Percentiles rank a stretch among this genome's conserved stretches.
Conservation (phyloP, 75 land plant genomes). For the Pinus taeda region DNA sequence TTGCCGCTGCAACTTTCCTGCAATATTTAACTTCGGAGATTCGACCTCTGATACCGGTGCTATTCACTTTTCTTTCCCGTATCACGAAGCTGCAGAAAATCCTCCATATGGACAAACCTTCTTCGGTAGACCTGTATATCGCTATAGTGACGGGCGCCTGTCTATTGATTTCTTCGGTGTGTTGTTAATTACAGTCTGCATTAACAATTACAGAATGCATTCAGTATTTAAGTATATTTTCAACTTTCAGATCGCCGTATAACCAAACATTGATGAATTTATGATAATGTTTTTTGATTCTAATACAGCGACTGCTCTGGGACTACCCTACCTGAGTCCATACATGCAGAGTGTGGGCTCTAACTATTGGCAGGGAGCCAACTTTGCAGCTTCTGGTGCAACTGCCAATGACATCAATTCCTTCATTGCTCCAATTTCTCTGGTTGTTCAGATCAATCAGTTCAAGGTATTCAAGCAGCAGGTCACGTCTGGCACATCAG, state of each 20-base stretch:
- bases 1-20: conserved; percentile 17
- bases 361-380: conserved; percentile 57
- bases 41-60: conserved; percentile 29
- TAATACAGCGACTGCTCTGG: conserved; percentile 36
- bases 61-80: conserved; percentile 18
- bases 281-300: not conserved
- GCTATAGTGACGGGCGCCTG: conserved; percentile 25
- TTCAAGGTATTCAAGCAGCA: conserved; percentile 40
- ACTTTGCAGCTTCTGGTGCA: conserved; percentile 62
- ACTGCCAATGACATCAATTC: conserved; percentile 21
- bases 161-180: conserved; percentile 21
- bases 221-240: no score
- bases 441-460: conserved; percentile 42
- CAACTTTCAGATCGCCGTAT: no score
- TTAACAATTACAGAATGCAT: no score
- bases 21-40: conserved; percentile 29
- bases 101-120: conserved; percentile 29
- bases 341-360: conserved; percentile 53
- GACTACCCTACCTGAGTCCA: conserved; percentile 44
- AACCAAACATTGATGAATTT: no score
- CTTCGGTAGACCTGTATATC: conserved; percentile 21
- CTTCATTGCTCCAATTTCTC: conserved; percentile 37
- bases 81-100: conserved; percentile 2
- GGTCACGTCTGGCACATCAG: not conserved
- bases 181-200: not conserved